A percentile compares a stretch with the other conserved stretches of the same genome.
phyloP scores from a whole-genome alignment of 495 filamentous ascomycete species.

The Saxophila tyrrhenica region DNA sequence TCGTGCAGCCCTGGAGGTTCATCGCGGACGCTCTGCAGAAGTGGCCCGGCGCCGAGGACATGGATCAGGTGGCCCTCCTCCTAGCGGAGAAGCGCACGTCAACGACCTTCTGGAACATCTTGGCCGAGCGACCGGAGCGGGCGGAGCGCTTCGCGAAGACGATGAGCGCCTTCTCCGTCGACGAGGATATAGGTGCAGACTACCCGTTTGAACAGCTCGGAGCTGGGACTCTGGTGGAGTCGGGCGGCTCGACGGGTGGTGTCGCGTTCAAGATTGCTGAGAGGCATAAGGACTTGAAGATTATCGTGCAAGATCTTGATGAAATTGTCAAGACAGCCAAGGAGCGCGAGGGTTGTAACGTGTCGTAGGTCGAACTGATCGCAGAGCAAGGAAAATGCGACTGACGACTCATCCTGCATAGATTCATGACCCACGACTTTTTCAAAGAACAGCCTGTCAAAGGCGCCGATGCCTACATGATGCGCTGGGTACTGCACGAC shows the following conservation, averaged over 20 bases:
- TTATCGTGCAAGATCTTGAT: neutral
- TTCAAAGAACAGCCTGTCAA: slow-evolving; percentile 2
- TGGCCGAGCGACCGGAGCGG: neutral
- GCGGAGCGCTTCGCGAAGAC: neutral
- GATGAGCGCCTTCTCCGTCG: neutral
- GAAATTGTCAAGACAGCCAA: neutral
- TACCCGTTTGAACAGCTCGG: neutral
- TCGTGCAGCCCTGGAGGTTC: neutral
- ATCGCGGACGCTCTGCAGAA: neutral
- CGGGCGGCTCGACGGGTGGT: neutral
- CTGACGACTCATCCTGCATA: neutral
- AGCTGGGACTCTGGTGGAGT: neutral
- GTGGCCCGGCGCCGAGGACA: neutral
- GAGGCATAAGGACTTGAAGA: neutral
- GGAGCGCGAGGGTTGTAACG: neutral
- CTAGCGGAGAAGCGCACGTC: neutral
- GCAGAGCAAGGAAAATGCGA: too few species aligned
- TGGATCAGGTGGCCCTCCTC: neutral
- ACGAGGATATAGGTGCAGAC: neutral
- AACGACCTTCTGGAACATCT: neutral
- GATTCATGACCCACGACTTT: slow-evolving; percentile 5
- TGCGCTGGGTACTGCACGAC: slow-evolving; percentile 2
- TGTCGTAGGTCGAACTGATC: neutral
- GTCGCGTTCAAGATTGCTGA: neutral
- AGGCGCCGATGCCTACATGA: neutral